A percentile compares a stretch with the other conserved stretches of the same genome.
These are phyloP conservation scores for Candida oleophila DNA, from an alignment of 805 yeast genomes.

Conservation along the genomic window DNA sequence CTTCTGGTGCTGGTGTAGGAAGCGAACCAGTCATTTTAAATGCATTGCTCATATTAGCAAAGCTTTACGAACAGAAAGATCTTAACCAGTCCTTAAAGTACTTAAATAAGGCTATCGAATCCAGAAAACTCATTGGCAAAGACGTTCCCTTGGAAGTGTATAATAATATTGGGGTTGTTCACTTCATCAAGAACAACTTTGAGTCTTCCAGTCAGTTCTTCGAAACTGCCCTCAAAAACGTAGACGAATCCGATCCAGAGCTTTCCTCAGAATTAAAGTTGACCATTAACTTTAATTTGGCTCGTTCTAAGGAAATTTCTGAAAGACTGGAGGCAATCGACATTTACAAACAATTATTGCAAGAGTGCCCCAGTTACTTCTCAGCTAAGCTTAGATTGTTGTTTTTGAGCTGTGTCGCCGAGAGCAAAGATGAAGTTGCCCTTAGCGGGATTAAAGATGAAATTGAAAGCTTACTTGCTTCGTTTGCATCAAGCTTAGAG, in stretches of 20 bases:
- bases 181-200: constrained; percentile 61
- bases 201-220: constrained; percentile 60
- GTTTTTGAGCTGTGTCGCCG: constrained; percentile 54
- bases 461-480: constrained; percentile 52
- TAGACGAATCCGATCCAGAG: constrained; percentile 26
- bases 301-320: constrained; percentile 64
- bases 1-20: constrained; percentile 20
- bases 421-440: constrained; percentile 34
- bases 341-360: constrained; percentile 57
- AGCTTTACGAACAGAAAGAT: constrained; percentile 66
- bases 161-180: constrained; percentile 84
- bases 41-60: constrained; percentile 69
- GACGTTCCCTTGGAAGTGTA: constrained; percentile 58
- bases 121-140: constrained; percentile 40
- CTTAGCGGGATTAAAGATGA: constrained; percentile 43
- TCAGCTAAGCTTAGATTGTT: constrained; percentile 74
- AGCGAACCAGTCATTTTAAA: constrained; percentile 60
- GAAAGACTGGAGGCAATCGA: constrained; percentile 37
- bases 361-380: constrained; percentile 63
- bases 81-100: constrained; percentile 64
- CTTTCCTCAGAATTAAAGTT: constrained; percentile 40
- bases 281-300: constrained; percentile 60
- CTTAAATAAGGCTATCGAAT: constrained; percentile 60
- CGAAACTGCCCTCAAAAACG: constrained; percentile 44
- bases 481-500: constrained; percentile 65